phyloP scores from a whole-genome alignment of 805 yeast species.

The Ogataea corticis region DNA sequence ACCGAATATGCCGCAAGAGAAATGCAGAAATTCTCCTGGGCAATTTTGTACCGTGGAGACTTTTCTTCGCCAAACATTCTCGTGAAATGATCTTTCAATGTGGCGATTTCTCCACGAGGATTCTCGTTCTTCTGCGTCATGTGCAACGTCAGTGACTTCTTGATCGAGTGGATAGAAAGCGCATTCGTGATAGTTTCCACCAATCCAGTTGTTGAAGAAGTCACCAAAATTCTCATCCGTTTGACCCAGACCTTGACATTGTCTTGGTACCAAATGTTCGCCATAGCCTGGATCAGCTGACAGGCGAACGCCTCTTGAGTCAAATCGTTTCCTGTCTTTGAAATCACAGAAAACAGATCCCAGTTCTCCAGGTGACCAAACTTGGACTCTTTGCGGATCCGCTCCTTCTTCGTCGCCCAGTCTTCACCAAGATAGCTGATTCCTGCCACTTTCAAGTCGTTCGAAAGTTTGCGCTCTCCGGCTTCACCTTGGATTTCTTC shows the following conservation, averaged over 20 bases:
- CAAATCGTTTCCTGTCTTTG: conserved; percentile 92
- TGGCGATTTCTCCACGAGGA: conserved; percentile 67
- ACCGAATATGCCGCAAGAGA: conserved; percentile 92
- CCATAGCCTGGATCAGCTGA: conserved; percentile 84
- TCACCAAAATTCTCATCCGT: conserved; percentile 86
- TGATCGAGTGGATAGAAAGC: conserved; percentile 88
- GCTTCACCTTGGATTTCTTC: conserved; percentile 64
- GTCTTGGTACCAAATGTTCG: conserved; percentile 76
- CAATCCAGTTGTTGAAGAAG: conserved; percentile 86
- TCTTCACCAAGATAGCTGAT: conserved; percentile 82
- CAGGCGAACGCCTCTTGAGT: conserved; percentile 98
- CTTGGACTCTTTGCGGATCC: conserved; percentile 76
- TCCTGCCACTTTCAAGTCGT: conserved; percentile 86
- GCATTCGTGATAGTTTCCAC: conserved; percentile 97
- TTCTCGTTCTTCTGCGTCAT: conserved; percentile 67
- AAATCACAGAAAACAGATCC: conserved; percentile 95
- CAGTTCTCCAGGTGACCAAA: conserved; percentile 88
- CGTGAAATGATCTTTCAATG: conserved; percentile 75
- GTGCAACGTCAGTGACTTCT: conserved; percentile 82
- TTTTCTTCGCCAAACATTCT: conserved; percentile 70
- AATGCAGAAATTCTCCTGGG: conserved; percentile 81
- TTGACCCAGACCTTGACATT: conserved; percentile 86
- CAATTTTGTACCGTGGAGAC: conserved; percentile 58
- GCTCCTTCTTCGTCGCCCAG: conserved; percentile 78
- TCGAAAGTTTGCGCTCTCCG: conserved; percentile 89